Evolutionary conservation across 129 eudicot species (phyloP).

Genomic region (Arctium lappa): DNA sequence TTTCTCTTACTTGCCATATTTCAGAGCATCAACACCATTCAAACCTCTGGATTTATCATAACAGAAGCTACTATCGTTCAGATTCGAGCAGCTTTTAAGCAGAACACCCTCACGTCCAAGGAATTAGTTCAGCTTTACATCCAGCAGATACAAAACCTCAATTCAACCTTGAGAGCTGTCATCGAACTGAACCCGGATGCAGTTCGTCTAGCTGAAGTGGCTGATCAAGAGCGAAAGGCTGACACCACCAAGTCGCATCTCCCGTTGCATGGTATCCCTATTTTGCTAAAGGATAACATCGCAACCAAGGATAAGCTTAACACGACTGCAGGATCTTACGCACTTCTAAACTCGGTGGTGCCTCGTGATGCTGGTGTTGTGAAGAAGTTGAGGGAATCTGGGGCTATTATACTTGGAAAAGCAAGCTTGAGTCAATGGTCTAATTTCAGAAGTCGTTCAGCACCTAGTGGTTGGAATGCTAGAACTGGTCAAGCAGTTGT

Average conservation of each 20-base stretch:
- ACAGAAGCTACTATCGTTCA: slow-evolving; percentile 45
- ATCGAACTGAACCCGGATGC: slow-evolving; percentile 75
- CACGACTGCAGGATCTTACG: slow-evolving; percentile 59
- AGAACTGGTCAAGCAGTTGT: slow-evolving; percentile 47
- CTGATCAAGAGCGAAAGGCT: slow-evolving; percentile 40
- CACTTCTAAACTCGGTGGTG: slow-evolving; percentile 49
- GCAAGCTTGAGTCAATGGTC: slow-evolving; percentile 55
- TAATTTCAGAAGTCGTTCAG: background rate
- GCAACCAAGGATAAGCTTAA: slow-evolving; percentile 67
- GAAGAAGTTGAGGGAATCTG: slow-evolving; percentile 44
- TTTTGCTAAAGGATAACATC: slow-evolving; percentile 60
- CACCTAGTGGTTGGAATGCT: slow-evolving; percentile 42
- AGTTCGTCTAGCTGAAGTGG: slow-evolving; percentile 37
- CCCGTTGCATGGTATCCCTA: slow-evolving; percentile 52
- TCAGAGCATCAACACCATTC: background rate
- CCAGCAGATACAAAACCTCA: slow-evolving; percentile 37
- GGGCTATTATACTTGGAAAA: slow-evolving; percentile 61
- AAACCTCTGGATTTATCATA: slow-evolving; percentile 22
- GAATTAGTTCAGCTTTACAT: slow-evolving; percentile 48
- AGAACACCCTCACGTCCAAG: slow-evolving; percentile 56
- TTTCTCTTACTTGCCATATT: background rate
- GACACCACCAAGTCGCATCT: background rate
- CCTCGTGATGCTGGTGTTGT: slow-evolving; percentile 64
- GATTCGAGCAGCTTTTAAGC: slow-evolving; percentile 41
- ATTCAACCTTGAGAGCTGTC: slow-evolving; percentile 45